Evolutionary conservation across 139 green algal species (phyloP).

Genomic region (Chlorella sorokiniana): DNA sequence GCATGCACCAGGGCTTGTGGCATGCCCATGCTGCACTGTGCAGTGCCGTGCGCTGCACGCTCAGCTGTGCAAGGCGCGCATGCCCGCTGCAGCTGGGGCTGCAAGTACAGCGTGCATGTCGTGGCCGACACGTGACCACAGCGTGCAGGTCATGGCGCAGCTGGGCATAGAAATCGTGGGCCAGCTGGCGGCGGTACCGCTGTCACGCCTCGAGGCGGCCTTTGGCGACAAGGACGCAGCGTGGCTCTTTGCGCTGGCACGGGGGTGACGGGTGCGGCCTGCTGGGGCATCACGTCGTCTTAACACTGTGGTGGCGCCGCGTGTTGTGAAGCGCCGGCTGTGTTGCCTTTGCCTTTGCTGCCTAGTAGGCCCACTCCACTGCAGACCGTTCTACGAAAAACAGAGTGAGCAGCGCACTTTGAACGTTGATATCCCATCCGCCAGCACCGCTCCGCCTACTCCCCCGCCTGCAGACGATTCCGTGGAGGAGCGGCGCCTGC

Average conservation of each 20-base stretch:
- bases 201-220: slow-evolving; percentile 49
- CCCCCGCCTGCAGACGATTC: slow-evolving; percentile 52
- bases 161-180: slow-evolving; percentile 66
- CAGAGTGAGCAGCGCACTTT: no score
- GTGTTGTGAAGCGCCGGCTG: no score
- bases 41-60: slow-evolving; percentile 2
- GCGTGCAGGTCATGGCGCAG: not conserved
- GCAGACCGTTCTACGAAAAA: no score
- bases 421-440: not conserved
- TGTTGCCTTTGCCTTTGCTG: not conserved
- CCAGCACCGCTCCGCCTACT: not conserved
- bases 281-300: no score
- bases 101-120: no score
- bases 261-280: slow-evolving; percentile 48
- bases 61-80: no score
- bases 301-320: not conserved
- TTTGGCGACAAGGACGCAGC: slow-evolving; percentile 53
- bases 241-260: slow-evolving; percentile 57
- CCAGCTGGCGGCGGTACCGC: slow-evolving; percentile 66
- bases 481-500: slow-evolving; percentile 70
- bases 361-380: no score
- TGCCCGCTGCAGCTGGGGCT: not conserved
- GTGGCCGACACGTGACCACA: not conserved
- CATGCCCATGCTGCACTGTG: no score
- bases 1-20: not conserved